Conservation (phyloP, 768 basidiomycete species). For the Boletellus emodensis region DNA sequence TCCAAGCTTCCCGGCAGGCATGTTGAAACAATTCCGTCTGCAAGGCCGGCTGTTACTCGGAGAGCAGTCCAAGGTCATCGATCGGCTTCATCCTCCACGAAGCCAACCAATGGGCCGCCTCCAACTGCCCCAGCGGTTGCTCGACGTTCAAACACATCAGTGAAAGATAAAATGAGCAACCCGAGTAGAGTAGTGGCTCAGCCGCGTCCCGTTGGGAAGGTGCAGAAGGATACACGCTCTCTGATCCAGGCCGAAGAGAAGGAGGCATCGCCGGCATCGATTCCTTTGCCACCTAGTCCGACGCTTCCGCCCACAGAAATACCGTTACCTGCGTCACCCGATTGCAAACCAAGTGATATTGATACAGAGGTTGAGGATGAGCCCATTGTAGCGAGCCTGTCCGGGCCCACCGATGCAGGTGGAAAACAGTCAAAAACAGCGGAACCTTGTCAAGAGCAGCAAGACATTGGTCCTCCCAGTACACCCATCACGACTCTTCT, state of each 20-base stretch:
- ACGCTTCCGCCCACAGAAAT: conserved; percentile 15
- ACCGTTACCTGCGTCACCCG: conserved; percentile 21
- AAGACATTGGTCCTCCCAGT: conserved; percentile 25
- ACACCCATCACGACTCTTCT: conserved; percentile 68
- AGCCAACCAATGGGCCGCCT: conserved; percentile 3
- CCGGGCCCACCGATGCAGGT: not conserved
- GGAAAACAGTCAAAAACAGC: not conserved
- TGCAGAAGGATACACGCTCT: conserved; percentile 11
- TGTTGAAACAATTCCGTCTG: not conserved
- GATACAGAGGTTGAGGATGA: conserved; percentile 5
- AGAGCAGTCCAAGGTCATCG: conserved; percentile 8
- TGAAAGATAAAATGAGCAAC: conserved; percentile 10
- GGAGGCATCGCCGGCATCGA: conserved; percentile 12
- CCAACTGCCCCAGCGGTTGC: not conserved
- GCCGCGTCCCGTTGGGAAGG: conserved; percentile 6
- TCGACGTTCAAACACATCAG: conserved; percentile 9
- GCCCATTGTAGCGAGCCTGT: not conserved
- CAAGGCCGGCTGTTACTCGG: conserved; percentile 5
- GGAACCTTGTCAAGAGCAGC: conserved; percentile 2
- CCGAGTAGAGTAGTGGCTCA: not conserved
- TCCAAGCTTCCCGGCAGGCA: conserved; percentile 12
- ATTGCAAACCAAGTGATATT: conserved; percentile 1
- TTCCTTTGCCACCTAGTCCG: conserved; percentile 22
- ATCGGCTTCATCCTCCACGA: conserved; percentile 4
- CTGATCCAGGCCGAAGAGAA: conserved; percentile 12